Evolutionary conservation across 164 flowering plant genomes (phyloP), one percentile per base, ranked within the genome.

Genomic region (Platanus orientalis): DNA sequence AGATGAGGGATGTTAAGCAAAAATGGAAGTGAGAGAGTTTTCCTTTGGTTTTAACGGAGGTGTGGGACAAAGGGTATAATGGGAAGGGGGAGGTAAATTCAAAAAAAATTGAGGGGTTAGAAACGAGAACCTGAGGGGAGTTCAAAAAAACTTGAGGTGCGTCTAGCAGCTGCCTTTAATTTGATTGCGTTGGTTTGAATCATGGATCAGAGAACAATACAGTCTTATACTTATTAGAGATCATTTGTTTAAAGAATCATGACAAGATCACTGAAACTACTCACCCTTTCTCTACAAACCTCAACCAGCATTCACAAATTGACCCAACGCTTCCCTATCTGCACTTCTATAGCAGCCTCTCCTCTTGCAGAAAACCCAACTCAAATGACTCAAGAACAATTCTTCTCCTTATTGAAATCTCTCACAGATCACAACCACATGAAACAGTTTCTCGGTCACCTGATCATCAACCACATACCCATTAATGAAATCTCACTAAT

Each of bases 381-480:
- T 13, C 49, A 45, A 45, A 45, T 45, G 49, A 16, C n/a, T 45
- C 49, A 17, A 29, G 16, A 56, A 17, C 59, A 19, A n/a, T 10
- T 6, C 24, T 42, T 34, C 23, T 2, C 12, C 24, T 9, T 32
- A n/a, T 49, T 40, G 54, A 44, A 68, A 56, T 52, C 67, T 25
- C 17, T 54, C 62, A 14, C 61, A 49, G 56, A 55, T 25, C 2
- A 27, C 30, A 39, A 65, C 66, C 71, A 64, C 40, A 47, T 70
- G 58, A 68, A 57, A 26, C 69, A 71, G 54, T 60, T 66, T 6
- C 51, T 71, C 17, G 44, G 30, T 23, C 71, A 62, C 0, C 48
- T 69, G 26, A 65, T 66, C 26, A 23, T 57, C 32, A 36, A 62
- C n/a, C 32, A 45, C 44, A 44, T 23, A 10, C 71, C 69, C 49